These are phyloP conservation scores for Penicillium desertorum DNA, from an alignment of 495 filamentous ascomycete species.

Conservation along the genomic window DNA sequence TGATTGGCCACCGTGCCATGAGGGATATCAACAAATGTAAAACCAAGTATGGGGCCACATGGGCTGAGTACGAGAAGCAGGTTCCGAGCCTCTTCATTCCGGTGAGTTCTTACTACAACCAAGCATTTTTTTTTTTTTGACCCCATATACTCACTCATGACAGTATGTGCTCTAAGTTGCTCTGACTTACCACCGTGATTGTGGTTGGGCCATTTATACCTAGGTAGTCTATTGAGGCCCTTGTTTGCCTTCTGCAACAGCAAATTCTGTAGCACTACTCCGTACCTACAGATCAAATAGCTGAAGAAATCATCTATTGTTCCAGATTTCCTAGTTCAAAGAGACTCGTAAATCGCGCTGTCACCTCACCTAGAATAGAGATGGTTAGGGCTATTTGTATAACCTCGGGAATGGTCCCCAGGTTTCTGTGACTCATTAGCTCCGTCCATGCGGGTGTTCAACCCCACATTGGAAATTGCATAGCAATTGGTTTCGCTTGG, in stretches of 20 bases:
- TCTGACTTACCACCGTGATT: background rate
- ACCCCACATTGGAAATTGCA: background rate
- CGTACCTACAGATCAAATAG: background rate
- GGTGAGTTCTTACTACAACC: conserved; percentile 52
- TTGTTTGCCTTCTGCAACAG: background rate
- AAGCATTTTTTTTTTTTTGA: too few relatives aligned
- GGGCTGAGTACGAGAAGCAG: conserved; percentile 77
- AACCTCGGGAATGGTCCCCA: background rate
- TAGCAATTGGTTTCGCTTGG: background rate
- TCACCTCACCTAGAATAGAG: too few relatives aligned
- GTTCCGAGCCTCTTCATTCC: conserved; percentile 93
- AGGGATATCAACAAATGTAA: conserved; percentile 59
- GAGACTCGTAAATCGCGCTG: background rate
- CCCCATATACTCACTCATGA: background rate
- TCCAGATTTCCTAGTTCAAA: background rate
- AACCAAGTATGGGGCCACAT: conserved; percentile 78
- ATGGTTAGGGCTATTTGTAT: too few relatives aligned
- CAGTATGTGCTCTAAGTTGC: conserved; percentile 4
- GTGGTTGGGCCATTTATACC: background rate
- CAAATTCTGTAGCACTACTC: background rate
- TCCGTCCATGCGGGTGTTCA: background rate
- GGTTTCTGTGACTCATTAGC: background rate
- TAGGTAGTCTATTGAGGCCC: too few relatives aligned
- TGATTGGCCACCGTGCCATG: conserved; percentile 62
- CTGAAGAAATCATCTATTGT: background rate